phyloP scores from a whole-genome alignment of 169 alveolate genomes.

The Plasmodium yoelii region DNA sequence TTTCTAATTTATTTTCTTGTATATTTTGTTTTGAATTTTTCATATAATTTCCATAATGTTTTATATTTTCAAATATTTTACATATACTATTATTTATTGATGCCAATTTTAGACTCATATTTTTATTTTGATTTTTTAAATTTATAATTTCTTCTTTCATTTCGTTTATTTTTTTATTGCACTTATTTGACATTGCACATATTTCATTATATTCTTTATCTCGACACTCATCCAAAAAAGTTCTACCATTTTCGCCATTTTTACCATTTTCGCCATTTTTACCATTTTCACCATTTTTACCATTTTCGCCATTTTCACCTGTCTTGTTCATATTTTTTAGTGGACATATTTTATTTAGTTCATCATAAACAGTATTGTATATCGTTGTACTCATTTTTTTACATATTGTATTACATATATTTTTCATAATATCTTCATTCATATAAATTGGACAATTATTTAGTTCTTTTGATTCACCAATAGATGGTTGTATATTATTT shows the following conservation, averaged over 20 bases:
- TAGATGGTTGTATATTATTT: neutral
- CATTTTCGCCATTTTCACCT: too few relatives aligned
- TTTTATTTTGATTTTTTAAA: constrained; percentile 18
- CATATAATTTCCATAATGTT: neutral
- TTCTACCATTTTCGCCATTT: too few relatives aligned
- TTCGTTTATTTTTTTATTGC: constrained; percentile 33
- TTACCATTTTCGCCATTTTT: too few relatives aligned
- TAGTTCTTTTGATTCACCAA: neutral
- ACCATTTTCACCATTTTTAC: too few relatives aligned
- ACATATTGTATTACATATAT: constrained; percentile 20
- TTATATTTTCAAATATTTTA: constrained; percentile 27
- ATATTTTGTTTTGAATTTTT: neutral
- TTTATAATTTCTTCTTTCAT: constrained; percentile 40
- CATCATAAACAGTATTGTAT: constrained; percentile 24
- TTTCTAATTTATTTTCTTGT: neutral
- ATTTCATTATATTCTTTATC: constrained; percentile 1
- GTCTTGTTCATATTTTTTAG: too few relatives aligned
- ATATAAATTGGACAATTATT: neutral
- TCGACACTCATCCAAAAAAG: too few relatives aligned
- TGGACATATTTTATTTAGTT: neutral
- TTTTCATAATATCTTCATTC: constrained; percentile 11
- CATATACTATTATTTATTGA: constrained; percentile 20
- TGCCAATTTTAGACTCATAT: constrained; percentile 18
- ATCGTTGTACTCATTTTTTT: constrained; percentile 3
- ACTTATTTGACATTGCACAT: constrained; percentile 1